Conservation (phyloP, 257 asterid genomes). For the Ligustrum vulgare region DNA sequence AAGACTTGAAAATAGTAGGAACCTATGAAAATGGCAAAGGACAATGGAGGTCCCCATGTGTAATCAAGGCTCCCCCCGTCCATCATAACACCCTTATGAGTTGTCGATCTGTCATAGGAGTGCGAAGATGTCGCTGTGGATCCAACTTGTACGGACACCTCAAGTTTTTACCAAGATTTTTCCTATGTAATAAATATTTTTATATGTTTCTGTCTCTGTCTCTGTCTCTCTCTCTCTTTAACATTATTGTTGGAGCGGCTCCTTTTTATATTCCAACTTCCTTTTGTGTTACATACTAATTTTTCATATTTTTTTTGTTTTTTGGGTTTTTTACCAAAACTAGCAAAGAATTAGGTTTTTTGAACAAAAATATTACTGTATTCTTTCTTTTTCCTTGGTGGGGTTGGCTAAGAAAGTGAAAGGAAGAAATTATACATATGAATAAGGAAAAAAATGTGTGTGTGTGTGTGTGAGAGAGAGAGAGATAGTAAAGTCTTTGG, state of each 20-base stretch:
- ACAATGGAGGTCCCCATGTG: not conserved
- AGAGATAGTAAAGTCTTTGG: not conserved
- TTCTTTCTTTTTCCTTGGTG: conserved; percentile 22
- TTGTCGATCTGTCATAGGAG: conserved; percentile 39
- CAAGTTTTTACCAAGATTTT: not conserved
- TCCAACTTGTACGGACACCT: conserved; percentile 24
- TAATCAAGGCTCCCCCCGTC: not conserved
- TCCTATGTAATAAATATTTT: too few species aligned
- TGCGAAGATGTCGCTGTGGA: conserved; percentile 6
- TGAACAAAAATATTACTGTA: conserved; percentile 1
- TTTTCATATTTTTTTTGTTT: conserved; percentile 12
- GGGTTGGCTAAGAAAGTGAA: conserved; percentile 12
- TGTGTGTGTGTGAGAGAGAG: not conserved
- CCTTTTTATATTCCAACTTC: not conserved
- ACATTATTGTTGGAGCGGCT: not conserved
- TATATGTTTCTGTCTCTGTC: too few species aligned
- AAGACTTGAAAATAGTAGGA: too few species aligned
- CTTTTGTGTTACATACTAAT: conserved; percentile 1
- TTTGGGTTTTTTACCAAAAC: conserved; percentile 42
- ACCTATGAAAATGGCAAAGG: not conserved
- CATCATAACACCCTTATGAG: conserved; percentile 25
- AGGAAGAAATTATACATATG: not conserved
- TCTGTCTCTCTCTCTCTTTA: not conserved
- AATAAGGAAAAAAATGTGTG: not conserved
- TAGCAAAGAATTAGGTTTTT: conserved; percentile 44